Base-by-base conservation (phyloP, 2,329 filamentous ascomycete species). In the Diaporthe caulivora region DNA sequence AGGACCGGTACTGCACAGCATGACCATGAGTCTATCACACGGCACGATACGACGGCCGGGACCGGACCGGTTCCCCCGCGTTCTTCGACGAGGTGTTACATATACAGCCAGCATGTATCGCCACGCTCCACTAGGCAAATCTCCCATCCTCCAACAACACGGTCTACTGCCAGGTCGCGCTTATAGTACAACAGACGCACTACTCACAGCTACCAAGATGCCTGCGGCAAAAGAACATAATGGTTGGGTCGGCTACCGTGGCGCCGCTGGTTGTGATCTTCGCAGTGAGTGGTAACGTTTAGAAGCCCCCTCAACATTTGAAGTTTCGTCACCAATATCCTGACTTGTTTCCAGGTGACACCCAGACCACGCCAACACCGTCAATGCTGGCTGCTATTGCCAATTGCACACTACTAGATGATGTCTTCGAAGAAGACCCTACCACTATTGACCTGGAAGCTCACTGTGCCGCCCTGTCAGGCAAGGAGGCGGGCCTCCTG, bases 341-440 rank as follows among this genome's bases (percentile, higher is more conserved):
- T 75, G 58, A 73, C 57, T 24, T 54, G 4, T 17, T 1, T 17
- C 2, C 26, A 88, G 87, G 87, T 75, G 87, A 89, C 78, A 85
- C 84, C 31, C 85, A 88, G 82, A 97, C 95, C 4, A 93, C 92
- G 1, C 94, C 94, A 0, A 97, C 93, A 0, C 82, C 90, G 1
- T 90, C 92, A 5, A 98, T 98, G 95, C 91, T 98, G 49, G 86
- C 89, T 57, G 94, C 95, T 21, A 93, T 98, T 76, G 87, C 91
- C 77, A 87, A 90, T 67, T 93, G 92, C 76, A 92, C 93, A 0
- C 89, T 98, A 42, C 86, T 93, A 24, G 95, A 98, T 82, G 95
- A 98, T 82, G 94, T 97, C 77, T 94, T 93, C 81, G 85, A 87
- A 76, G 95, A 97, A 83, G 95, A 98, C 79, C 86, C 90, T 0